Evolutionary conservation across 208 protist species (phyloP), one percentile per base, ranked within the genome.

Genomic region (Balamuthia mandrillaris): DNA sequence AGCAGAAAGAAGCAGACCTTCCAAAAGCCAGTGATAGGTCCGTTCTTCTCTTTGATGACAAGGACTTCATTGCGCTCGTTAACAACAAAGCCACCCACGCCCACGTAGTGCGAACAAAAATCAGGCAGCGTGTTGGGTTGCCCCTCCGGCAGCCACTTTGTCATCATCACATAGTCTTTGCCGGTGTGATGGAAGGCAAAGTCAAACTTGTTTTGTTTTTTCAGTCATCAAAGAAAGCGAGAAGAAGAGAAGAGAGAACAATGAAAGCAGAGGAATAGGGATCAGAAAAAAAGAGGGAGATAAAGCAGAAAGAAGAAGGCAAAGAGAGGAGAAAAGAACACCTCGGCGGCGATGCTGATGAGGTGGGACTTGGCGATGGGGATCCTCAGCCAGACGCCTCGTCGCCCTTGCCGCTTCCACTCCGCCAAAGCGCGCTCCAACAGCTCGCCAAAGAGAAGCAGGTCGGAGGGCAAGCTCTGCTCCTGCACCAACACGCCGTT

Each of bases 301-400:
- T 18, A 41, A n/a, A 44, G 35, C 18, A 44, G 39, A 47, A 21
- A 33, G 68, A 44, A 54, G 47, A 12, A 27, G 4, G 31, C 18
- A 42, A 24, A 10, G 39, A 44, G 31, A 44, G 14, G 63, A 0
- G 7, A 33, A 54, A n/a, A 5, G 9, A 61, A 10, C 61, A 60
- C 72, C 52, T 82, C 75, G 3, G 49, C 51, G 0, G 75, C 75
- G 27, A 82, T 65, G 56, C 51, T 66, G 56, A 82, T 65, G 29
- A 82, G 75, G 75, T 58, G 52, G 4, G 75, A 33, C 75, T 82
- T 82, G 49, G 12, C 35, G 7, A 42, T 61, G 45, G 75, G 75
- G 16, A 82, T 58, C 75, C 65, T 82, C 14, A 82, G 75, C 75
- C 75, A 82, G 35, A 82, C 75, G 10, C 75, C 75, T 49, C 75